These are phyloP conservation scores for Aspergillus haitiensis DNA, from an alignment of 495 filamentous ascomycete species.

Conservation along the genomic window DNA sequence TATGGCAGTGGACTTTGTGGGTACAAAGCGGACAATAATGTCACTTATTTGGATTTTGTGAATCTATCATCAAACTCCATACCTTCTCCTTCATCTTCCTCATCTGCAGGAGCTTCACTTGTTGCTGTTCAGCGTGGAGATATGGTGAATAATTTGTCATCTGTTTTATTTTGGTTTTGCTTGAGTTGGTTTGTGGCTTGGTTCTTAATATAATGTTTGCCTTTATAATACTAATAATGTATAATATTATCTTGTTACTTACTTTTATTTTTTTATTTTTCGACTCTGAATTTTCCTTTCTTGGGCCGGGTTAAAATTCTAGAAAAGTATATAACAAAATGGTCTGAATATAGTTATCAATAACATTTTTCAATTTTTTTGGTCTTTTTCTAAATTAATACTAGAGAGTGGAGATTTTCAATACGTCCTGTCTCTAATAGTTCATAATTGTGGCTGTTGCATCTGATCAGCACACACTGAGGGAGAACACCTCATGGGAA, in stretches of 20 bases:
- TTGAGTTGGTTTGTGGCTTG: constrained; percentile 3
- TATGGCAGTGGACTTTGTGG: constrained; percentile 42
- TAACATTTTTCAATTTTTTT: not conserved
- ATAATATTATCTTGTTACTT: not conserved
- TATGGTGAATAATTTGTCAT: not conserved
- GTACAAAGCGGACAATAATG: constrained; percentile 19
- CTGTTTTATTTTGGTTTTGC: not conserved
- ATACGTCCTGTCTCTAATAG: not conserved
- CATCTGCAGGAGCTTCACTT: not conserved
- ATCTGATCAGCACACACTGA: not conserved
- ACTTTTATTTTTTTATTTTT: not conserved
- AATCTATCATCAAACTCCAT: constrained; percentile 7
- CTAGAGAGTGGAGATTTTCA: constrained; percentile 16
- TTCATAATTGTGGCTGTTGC: not conserved
- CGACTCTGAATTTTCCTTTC: too few species aligned
- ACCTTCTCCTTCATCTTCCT: not conserved
- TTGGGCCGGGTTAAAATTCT: too few species aligned
- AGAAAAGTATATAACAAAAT: too few species aligned
- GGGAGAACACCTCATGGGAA: not conserved
- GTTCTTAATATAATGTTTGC: not conserved
- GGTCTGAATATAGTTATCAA: not conserved
- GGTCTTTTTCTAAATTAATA: not conserved
- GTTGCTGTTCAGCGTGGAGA: not conserved
- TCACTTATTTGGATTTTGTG: constrained; percentile 20
- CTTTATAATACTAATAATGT: too few species aligned